These are phyloP conservation scores for Neonectria sp. DNA, from an alignment of 2,329 filamentous ascomycete species.

Conservation along the genomic window DNA sequence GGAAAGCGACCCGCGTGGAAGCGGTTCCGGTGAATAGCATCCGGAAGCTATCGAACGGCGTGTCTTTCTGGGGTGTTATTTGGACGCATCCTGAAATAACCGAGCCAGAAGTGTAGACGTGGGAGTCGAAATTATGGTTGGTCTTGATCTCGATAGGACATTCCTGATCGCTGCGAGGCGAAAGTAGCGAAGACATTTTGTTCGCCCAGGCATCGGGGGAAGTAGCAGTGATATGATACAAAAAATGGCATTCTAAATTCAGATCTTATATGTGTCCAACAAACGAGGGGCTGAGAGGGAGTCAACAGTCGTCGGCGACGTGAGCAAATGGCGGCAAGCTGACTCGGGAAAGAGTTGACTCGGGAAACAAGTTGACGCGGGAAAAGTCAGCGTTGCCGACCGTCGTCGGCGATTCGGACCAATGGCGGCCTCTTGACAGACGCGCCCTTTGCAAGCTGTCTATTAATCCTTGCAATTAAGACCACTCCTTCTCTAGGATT, in stretches of 20 bases:
- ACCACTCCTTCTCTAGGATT: too few species aligned
- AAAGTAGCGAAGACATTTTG: background rate
- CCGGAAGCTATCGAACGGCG: slow-evolving; percentile 31
- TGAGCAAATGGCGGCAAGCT: too few species aligned
- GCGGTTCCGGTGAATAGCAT: slow-evolving; percentile 30
- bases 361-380: too few species aligned
- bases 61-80: slow-evolving; percentile 23
- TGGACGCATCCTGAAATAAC: slow-evolving; percentile 31
- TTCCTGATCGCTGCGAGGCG: slow-evolving; percentile 24
- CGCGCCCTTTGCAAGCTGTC: too few species aligned
- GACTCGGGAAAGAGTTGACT: too few species aligned
- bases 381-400: too few species aligned
- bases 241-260: background rate
- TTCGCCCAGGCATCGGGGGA: background rate
- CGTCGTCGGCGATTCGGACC: too few species aligned
- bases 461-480: too few species aligned
- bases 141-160: slow-evolving; percentile 34
- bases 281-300: too few species aligned
- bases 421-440: too few species aligned
- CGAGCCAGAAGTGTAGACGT: slow-evolving; percentile 39
- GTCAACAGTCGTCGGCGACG: too few species aligned
- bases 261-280: too few species aligned
- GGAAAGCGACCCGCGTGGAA: slow-evolving; percentile 25
- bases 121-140: slow-evolving; percentile 39
- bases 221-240: background rate